Conservation (phyloP, 306 rosid species). For the Quercus bicolor region DNA sequence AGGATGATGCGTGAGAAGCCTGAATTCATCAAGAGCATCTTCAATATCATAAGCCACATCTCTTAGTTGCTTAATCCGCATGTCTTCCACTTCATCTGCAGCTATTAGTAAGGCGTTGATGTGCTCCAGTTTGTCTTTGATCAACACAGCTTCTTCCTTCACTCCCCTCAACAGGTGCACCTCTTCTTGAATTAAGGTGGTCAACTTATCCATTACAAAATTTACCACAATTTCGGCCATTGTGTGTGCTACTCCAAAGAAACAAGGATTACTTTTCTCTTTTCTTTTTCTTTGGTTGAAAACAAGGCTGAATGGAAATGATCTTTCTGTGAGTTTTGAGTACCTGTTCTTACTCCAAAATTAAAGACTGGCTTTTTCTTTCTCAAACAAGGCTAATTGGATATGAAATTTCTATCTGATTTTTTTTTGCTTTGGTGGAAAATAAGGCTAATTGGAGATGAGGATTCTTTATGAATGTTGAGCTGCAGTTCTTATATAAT, state of each 20-base stretch:
- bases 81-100: constrained; percentile 41
- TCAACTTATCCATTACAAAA: constrained; percentile 37
- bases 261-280: not conserved
- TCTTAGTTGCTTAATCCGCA: constrained; percentile 44
- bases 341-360: too few species aligned
- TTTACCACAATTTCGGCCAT: constrained; percentile 61
- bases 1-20: constrained; percentile 22
- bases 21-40: constrained; percentile 48
- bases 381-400: too few species aligned
- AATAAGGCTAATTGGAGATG: too few species aligned
- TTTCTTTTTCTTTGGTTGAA: not conserved
- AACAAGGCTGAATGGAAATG: not conserved
- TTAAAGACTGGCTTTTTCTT: too few species aligned
- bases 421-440: too few species aligned
- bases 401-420: too few species aligned
- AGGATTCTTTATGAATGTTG: too few species aligned
- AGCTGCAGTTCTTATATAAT: too few species aligned
- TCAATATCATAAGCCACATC: constrained; percentile 45
- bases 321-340: too few species aligned
- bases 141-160: constrained; percentile 31
- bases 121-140: constrained; percentile 39
- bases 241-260: not conserved
- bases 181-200: constrained; percentile 31
- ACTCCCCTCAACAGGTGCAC: constrained; percentile 40
- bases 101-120: constrained; percentile 29